Evolutionary conservation across 306 rosid genomes (phyloP), one percentile per base, ranked within the genome.

Genomic region (Cicer cuneatum): DNA sequence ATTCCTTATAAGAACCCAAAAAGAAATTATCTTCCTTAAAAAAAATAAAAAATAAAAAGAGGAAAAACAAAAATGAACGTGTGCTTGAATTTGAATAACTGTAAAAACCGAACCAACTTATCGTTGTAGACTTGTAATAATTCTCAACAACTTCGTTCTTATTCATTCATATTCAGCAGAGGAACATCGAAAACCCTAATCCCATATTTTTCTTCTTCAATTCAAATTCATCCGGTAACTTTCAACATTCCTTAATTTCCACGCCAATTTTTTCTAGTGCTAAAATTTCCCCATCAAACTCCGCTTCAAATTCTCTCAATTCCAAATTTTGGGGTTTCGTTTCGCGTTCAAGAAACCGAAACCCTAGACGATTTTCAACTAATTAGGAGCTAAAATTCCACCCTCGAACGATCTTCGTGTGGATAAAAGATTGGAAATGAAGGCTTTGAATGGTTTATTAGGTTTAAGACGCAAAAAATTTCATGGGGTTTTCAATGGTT

Each of bases 401-500:
- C 39, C 38, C 15, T 1, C 1, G 35, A 11, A 64, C 51, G 9
- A 15, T 63, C n/a, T 15, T 14, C 3, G 47, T 37, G 47, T 42
- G 39, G 24, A 65, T 21, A 33, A 3, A 33, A 41, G 18, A 19
- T 66, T 74, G 51, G 61, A 13, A 53, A 82, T 80, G 89, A 80
- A 73, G 59, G 58, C 74, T 41, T 69, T 61, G 53, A 72, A 72
- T 79, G 69, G 76, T 19, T 69, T 82, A 13, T 77, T 69, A 51
- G 76, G 79, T 66, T 46, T 79, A 52, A 64, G 73, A 53, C 57
- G 62, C 6, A 69, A 74, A 74, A 70, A 24, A 1, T 61, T 86
- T 59, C 85, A 53, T 14, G 74, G 87, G 49, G 43, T 83, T 77
- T 80, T 86, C 80, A 73, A 83, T 60, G 83, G 65, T 4, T 52